Percentiles rank a stretch among this genome's conserved stretches.
phyloP scores from a whole-genome alignment of 2,329 filamentous ascomycete genomes.

The Xylaria sp. region DNA sequence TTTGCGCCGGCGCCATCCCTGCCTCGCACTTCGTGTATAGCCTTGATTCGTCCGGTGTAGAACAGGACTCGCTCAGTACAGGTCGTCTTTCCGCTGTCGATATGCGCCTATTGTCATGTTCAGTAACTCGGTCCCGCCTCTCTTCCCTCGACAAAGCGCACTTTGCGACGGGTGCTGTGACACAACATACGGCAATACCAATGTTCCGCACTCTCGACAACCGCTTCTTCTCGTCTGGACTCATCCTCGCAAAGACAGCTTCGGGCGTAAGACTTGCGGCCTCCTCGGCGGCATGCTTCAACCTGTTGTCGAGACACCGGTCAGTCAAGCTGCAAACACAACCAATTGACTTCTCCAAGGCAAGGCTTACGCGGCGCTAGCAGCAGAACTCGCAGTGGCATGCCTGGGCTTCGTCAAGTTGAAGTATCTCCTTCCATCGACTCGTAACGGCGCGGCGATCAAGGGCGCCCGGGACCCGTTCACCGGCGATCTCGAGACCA shows the following conservation, averaged over 20 bases:
- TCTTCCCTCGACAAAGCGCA: constrained; percentile 1
- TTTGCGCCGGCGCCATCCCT: constrained; percentile 96
- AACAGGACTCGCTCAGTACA: constrained; percentile 95
- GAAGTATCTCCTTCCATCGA: constrained; percentile 43
- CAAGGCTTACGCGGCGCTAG: constrained; percentile 43
- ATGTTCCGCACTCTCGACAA: constrained; percentile 89
- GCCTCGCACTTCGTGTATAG: constrained; percentile 94
- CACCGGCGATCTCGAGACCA: constrained; percentile 35
- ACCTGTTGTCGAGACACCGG: constrained; percentile 30
- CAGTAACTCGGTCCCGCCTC: constrained; percentile 5
- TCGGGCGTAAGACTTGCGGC: constrained; percentile 58
- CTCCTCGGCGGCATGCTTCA: constrained; percentile 56
- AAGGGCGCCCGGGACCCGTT: constrained; percentile 36
- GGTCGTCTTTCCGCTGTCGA: constrained; percentile 98
- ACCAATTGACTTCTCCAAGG: background rate
- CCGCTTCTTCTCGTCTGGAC: constrained; percentile 75
- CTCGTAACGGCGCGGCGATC: constrained; percentile 37
- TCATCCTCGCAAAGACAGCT: constrained; percentile 75
- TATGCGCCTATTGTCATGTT: constrained; percentile 70
- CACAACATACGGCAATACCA: constrained; percentile 79
- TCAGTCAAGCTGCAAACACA: constrained; percentile 1
- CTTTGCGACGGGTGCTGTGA: constrained; percentile 2
- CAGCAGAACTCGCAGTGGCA: constrained; percentile 38
- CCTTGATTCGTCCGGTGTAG: constrained; percentile 95
- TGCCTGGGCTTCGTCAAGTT: constrained; percentile 41